A percentile compares a stretch with the other conserved stretches of the same genome.
Conservation (phyloP, 345 rosid genomes). For the Syzygium aromaticum region DNA sequence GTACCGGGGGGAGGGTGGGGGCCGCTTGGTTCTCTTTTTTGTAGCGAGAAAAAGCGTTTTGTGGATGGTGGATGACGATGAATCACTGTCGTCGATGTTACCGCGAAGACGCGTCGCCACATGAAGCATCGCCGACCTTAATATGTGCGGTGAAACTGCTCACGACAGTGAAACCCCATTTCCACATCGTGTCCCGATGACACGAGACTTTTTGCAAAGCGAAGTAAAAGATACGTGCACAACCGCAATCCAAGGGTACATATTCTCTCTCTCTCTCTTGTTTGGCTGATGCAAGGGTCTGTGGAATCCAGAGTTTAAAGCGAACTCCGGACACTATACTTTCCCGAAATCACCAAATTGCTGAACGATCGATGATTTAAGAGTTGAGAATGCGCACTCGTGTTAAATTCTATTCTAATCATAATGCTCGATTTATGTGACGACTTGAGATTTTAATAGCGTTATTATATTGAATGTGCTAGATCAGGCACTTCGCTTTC, state of each 20-base stretch:
- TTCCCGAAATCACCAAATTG: neutral
- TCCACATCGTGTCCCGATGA: too few relatives aligned
- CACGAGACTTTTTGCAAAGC: neutral
- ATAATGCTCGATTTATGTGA: neutral
- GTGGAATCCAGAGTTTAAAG: neutral
- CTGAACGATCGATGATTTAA: neutral
- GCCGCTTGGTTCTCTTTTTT: neutral
- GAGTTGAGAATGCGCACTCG: rapidly evolving
- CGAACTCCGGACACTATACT: neutral
- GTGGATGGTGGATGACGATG: too few relatives aligned
- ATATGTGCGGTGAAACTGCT: too few relatives aligned
- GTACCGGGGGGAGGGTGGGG: too few relatives aligned
- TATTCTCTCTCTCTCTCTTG: neutral
- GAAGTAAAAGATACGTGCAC: neutral
- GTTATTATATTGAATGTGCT: neutral
- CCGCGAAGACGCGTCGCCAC: too few relatives aligned
- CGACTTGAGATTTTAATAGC: neutral
- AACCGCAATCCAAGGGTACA: neutral
- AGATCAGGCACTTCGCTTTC: neutral
- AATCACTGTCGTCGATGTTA: too few relatives aligned
- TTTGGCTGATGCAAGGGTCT: neutral
- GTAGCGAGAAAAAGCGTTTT: neutral
- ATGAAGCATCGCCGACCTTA: too few relatives aligned
- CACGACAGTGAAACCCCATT: too few relatives aligned
- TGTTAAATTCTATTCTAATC: neutral